These are phyloP conservation scores for Triticum dicoccoides DNA, from an alignment of 176 grass and related monocot species.

Conservation along the genomic window DNA sequence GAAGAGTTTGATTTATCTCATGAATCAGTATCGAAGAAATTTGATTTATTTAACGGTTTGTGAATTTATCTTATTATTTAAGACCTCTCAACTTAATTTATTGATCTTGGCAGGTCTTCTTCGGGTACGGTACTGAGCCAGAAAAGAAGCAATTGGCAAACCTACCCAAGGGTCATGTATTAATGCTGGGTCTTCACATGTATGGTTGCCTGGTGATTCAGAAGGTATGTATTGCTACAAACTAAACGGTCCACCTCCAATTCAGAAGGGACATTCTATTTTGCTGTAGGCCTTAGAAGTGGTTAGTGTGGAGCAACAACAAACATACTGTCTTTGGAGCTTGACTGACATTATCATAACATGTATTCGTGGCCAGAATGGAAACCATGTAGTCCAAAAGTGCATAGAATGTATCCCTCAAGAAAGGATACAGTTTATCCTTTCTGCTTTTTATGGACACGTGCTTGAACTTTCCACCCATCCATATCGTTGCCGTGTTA, in stretches of 20 bases:
- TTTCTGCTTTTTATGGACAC: constrained; percentile 72
- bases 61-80: not conserved
- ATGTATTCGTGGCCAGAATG: constrained; percentile 95
- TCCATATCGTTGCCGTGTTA: constrained; percentile 86
- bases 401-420: constrained; percentile 86
- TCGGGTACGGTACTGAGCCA: constrained; percentile 76
- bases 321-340: constrained; percentile 75
- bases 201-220: constrained; percentile 97
- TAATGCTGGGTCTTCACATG: constrained; percentile 88
- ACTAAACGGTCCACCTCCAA: not conserved
- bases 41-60: constrained; percentile 4
- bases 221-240: constrained; percentile 53
- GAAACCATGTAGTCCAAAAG: constrained; percentile 92
- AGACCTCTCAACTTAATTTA: constrained; percentile 3
- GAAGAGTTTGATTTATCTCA: not conserved
- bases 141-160: constrained; percentile 71
- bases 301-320: constrained; percentile 71
- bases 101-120: constrained; percentile 63
- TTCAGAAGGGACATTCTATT: constrained; percentile 8
- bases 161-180: constrained; percentile 67
- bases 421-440: constrained; percentile 69
- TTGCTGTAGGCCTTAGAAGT: constrained; percentile 84
- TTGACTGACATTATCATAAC: constrained; percentile 75
- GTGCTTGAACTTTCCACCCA: constrained; percentile 74
- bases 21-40: constrained; percentile 3